A percentile compares a stretch with the other conserved stretches of the same genome.
These are phyloP conservation scores for Fusarium metavorans DNA, from an alignment of 2,329 filamentous ascomycete genomes.

Conservation along the genomic window DNA sequence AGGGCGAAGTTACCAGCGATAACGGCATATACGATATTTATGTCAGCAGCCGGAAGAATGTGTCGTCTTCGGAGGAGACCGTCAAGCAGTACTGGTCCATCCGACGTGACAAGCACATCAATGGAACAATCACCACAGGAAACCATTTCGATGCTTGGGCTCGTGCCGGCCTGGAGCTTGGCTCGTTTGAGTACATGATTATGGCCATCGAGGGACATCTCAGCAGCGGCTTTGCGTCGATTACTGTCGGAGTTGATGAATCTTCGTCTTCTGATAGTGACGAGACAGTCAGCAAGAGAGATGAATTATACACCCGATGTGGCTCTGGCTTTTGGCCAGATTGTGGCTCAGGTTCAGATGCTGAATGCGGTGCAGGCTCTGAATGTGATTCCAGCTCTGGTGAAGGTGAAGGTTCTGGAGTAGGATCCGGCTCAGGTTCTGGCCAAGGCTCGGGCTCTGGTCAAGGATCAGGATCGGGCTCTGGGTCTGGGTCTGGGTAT, in stretches of 20 bases:
- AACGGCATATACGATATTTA: neutral
- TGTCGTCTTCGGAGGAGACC: neutral
- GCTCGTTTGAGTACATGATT: neutral
- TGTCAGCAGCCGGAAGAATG: neutral
- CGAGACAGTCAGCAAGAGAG: neutral
- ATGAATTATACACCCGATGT: neutral
- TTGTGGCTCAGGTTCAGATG: neutral
- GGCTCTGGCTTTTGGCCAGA: neutral
- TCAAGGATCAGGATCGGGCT: neutral
- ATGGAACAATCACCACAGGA: neutral
- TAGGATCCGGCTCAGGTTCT: neutral
- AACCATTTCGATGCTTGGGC: neutral
- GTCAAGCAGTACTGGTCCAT: neutral
- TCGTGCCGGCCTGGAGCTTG: neutral
- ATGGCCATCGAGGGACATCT: neutral
- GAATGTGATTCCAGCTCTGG: neutral
- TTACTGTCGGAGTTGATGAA: neutral
- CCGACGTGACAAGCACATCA: neutral
- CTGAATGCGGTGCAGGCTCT: neutral
- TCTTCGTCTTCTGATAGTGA: neutral
- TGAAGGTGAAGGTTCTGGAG: neutral
- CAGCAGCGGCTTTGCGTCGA: neutral
- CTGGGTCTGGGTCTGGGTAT: neutral
- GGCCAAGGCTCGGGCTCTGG: neutral
- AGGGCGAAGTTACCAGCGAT: neutral